These are phyloP conservation scores for Plantago elongata DNA, from an alignment of 257 asterid species.

Conservation along the genomic window DNA sequence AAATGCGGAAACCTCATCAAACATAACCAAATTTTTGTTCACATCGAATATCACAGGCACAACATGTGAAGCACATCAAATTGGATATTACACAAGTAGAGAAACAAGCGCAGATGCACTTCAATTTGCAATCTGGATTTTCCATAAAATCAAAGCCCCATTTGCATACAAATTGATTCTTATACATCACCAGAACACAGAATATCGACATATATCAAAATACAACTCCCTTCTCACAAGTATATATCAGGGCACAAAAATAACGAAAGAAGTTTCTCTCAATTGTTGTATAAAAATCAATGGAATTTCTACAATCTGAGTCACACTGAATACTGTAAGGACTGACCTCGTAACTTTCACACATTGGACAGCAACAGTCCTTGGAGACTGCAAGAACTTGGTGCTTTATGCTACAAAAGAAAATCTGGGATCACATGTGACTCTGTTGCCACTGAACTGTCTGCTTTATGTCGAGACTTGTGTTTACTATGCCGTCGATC, in stretches of 20 bases:
- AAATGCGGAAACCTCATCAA: too few species aligned
- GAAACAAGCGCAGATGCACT: too few species aligned
- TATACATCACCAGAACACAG: background rate
- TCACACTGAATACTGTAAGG: constrained; percentile 15
- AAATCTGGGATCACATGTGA: constrained; percentile 78
- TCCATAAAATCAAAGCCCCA: background rate
- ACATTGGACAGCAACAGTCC: constrained; percentile 11
- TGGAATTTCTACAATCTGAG: constrained; percentile 25
- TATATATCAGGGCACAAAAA: constrained; percentile 12
- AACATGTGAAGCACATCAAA: too few species aligned
- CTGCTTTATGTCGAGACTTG: constrained; percentile 60
- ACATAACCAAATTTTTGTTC: too few species aligned
- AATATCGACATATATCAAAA: background rate
- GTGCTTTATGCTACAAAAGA: constrained; percentile 53
- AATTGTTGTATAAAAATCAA: constrained; percentile 13
- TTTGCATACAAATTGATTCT: background rate
- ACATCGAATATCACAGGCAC: too few species aligned
- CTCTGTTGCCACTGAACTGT: constrained; percentile 45
- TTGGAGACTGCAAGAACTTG: background rate
- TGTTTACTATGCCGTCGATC: constrained; percentile 44
- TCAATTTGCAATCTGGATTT: background rate
- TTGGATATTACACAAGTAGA: too few species aligned
- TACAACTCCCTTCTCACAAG: constrained; percentile 12
- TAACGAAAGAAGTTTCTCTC: background rate
- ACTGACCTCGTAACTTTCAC: constrained; percentile 25